Conservation (phyloP, 129 eudicot species). For the Oenanthe sinensis region DNA sequence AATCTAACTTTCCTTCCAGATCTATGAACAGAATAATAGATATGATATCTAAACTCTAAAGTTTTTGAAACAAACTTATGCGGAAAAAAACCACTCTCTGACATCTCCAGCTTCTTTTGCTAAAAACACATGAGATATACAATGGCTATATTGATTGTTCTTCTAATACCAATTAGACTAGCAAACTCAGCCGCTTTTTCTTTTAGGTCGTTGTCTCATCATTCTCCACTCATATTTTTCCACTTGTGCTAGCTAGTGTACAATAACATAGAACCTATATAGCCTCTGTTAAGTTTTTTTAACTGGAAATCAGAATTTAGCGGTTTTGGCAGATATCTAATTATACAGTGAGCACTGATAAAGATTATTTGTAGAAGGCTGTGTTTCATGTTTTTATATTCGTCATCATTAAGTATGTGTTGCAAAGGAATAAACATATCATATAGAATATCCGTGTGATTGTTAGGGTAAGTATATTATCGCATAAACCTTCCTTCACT, state of each 20-base stretch:
- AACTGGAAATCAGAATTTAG: background rate
- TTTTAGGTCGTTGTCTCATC: background rate
- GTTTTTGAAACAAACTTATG: too few relatives aligned
- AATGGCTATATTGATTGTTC: too few relatives aligned
- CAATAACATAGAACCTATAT: background rate
- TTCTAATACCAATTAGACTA: background rate
- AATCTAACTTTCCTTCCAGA: background rate
- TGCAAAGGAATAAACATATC: background rate
- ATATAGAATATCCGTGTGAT: background rate
- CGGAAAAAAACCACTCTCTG: background rate
- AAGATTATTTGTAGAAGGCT: background rate
- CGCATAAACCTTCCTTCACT: background rate
- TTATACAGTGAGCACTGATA: background rate
- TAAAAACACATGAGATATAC: background rate
- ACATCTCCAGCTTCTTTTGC: background rate
- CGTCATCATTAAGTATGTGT: background rate
- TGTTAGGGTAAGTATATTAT: background rate
- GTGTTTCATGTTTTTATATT: background rate
- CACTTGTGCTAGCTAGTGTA: background rate
- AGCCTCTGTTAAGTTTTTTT: background rate
- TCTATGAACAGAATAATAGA: background rate
- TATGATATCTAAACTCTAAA: too few relatives aligned
- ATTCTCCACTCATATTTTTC: background rate
- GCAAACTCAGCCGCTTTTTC: background rate
- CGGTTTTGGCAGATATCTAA: background rate